These are phyloP conservation scores for Yamadazyma epiphylla DNA, from an alignment of 1,139 yeast genomes.

Conservation along the genomic window DNA sequence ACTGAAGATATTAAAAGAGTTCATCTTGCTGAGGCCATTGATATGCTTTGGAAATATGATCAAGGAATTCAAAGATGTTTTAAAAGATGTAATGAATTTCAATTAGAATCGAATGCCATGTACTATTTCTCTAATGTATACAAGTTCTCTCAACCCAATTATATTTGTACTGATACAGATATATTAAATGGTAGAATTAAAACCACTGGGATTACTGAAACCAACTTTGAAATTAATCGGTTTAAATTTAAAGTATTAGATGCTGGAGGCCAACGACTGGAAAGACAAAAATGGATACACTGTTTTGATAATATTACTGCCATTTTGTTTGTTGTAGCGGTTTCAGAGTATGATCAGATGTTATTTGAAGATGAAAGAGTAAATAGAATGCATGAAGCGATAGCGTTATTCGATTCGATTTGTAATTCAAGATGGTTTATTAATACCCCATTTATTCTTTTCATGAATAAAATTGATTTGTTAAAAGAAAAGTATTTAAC, in stretches of 20 bases:
- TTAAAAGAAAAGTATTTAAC: constrained; percentile 64
- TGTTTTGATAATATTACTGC: constrained; percentile 92
- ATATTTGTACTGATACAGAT: constrained; percentile 75
- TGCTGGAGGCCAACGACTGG: constrained; percentile 97
- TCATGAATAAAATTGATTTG: constrained; percentile 83
- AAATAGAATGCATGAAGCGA: constrained; percentile 88
- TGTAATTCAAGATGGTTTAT: constrained; percentile 85
- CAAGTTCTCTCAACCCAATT: constrained; percentile 60
- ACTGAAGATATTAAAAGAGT: constrained; percentile 14
- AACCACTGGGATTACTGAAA: constrained; percentile 94
- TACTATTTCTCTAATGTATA: constrained; percentile 71
- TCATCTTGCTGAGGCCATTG: constrained; percentile 67
- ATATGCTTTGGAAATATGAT: constrained; percentile 64
- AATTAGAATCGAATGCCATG: constrained; percentile 74
- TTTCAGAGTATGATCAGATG: constrained; percentile 89
- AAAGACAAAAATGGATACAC: constrained; percentile 93
- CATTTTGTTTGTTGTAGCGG: constrained; percentile 85
- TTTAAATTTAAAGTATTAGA: constrained; percentile 76
- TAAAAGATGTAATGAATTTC: constrained; percentile 69
- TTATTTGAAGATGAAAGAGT: constrained; percentile 86
- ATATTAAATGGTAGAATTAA: constrained; percentile 87
- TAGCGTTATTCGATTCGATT: constrained; percentile 76
- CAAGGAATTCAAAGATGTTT: constrained; percentile 61
- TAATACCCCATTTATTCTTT: constrained; percentile 83
- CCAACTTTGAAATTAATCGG: constrained; percentile 66